phyloP scores from a whole-genome alignment of 805 yeast species.

The Wickerhamiella sorbophila region DNA sequence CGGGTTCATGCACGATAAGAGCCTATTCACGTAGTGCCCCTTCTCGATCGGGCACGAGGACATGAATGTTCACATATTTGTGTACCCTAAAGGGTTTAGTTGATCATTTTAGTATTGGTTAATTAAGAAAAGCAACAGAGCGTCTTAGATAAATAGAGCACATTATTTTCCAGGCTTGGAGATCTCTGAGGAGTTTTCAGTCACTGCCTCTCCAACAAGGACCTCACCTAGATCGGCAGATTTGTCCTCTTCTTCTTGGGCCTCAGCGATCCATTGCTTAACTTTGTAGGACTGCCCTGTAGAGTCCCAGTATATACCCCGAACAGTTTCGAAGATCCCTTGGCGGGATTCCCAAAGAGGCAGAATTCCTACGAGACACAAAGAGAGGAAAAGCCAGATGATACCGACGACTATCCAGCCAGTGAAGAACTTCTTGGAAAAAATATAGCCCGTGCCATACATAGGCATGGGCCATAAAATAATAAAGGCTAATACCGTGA shows the following conservation, averaged over 20 bases:
- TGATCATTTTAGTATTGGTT: too few species aligned
- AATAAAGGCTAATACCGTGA: constrained; percentile 47
- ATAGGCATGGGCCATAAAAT: constrained; percentile 90
- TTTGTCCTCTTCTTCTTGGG: not conserved
- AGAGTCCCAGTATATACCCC: constrained; percentile 79
- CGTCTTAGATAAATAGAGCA: not conserved
- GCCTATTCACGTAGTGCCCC: too few species aligned
- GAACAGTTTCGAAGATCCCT: constrained; percentile 45
- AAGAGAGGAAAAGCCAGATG: constrained; percentile 52
- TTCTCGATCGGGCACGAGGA: too few species aligned
- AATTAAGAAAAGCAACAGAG: too few species aligned
- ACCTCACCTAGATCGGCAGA: not conserved
- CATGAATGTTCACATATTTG: too few species aligned
- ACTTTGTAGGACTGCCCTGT: constrained; percentile 64
- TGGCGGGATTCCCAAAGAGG: constrained; percentile 66
- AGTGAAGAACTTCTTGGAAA: constrained; percentile 62
- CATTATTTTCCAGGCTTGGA: not conserved
- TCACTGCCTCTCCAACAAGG: not conserved
- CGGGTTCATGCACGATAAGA: too few species aligned
- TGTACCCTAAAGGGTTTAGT: too few species aligned
- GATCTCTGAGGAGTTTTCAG: not conserved
- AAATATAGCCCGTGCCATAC: constrained; percentile 69
- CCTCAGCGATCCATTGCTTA: constrained; percentile 38
- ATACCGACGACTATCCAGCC: constrained; percentile 81
- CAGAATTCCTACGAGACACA: constrained; percentile 43